Evolutionary conservation across 164 flowering plant species (phyloP).

Genomic region (Chloranthus sessilifolius): DNA sequence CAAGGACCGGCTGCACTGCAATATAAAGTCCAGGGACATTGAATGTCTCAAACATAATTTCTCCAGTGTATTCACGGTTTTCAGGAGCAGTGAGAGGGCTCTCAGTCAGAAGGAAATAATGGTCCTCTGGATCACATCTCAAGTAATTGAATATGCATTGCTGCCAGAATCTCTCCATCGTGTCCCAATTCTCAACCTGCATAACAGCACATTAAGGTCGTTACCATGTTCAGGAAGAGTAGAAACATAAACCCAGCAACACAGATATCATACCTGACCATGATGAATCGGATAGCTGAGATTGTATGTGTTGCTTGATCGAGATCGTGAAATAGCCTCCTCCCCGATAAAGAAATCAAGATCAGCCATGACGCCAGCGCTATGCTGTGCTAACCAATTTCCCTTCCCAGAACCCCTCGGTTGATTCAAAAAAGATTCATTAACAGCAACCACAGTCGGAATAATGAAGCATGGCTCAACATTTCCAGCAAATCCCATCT

Average conservation of each 20-base stretch:
- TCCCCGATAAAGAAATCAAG: conserved; percentile 94
- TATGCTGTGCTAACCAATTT: conserved; percentile 83
- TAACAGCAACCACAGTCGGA: conserved; percentile 74
- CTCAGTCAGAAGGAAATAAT: conserved; percentile 90
- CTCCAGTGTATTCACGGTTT: conserved; percentile 93
- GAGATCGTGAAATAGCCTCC: conserved; percentile 67
- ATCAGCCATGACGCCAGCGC: conserved; percentile 99
- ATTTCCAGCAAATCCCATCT: conserved; percentile 52
- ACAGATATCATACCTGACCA: conserved; percentile 41
- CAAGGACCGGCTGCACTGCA: conserved; percentile 95
- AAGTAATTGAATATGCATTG: conserved; percentile 93
- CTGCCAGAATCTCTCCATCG: conserved; percentile 99
- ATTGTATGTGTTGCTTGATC: conserved; percentile 72
- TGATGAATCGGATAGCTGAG: conserved; percentile 78
- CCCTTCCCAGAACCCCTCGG: conserved; percentile 53
- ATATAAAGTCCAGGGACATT: conserved; percentile 99
- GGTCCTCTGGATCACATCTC: conserved; percentile 99
- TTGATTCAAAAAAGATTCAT: conserved; percentile 81
- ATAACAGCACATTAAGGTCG: not conserved
- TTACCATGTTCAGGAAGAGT: not conserved
- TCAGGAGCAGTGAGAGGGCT: conserved; percentile 96
- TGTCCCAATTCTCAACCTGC: conserved; percentile 90
- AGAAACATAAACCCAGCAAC: not conserved
- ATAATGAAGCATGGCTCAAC: conserved; percentile 21
- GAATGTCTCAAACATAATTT: conserved; percentile 98